Evolutionary conservation across 805 yeast species (phyloP), one percentile per base, ranked within the genome.

Genomic region (Candida patagonica): DNA sequence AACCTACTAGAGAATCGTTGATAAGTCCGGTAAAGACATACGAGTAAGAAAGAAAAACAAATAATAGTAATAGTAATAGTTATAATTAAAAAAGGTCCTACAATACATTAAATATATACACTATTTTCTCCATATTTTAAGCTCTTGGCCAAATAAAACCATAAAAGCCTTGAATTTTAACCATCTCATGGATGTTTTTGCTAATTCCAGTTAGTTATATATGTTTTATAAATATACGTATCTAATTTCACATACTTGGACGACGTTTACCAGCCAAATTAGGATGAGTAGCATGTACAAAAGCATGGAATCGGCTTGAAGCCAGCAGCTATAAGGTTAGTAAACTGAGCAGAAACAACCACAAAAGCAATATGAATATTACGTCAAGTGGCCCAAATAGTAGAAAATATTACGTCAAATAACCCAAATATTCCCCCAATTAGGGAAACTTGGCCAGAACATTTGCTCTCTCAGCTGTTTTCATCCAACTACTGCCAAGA

Each of bases 1-100:
- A 65, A 43, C 82, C 88, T 4, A 67, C 72, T 23, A 61, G 72
- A 42, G 67, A 68, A 46, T 60, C 72, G 17, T 54, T 70, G 37
- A 67, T 70, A 19, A 50, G 53, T 2, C 54, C 54, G 12, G 47
- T 44, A 16, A 37, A 40, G 26, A 35, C 51, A n/a, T 26, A 26
- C 12, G 12, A 26, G 12, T 26, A 15, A 12, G 29, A 9, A 23
- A 35, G 29, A 4, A 12, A 5, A 16, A 31, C 6, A 6, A 12
- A 13, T 16, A n/a, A 15, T 12, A 29, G 32, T n/a, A n/a, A 29
- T 24, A 24, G 26, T 24, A 24, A 12, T 24, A 8, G 26, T 8
- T 8, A 24, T 24, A 24, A 24, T 24, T 24, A 12, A 12, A 24
- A 24, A 9, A 13, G 19, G 26, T 30, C 17, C 9, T 30, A 13